These are phyloP conservation scores for Euphorbia corollata DNA, from an alignment of 441 rosid genomes.

Conservation along the genomic window DNA sequence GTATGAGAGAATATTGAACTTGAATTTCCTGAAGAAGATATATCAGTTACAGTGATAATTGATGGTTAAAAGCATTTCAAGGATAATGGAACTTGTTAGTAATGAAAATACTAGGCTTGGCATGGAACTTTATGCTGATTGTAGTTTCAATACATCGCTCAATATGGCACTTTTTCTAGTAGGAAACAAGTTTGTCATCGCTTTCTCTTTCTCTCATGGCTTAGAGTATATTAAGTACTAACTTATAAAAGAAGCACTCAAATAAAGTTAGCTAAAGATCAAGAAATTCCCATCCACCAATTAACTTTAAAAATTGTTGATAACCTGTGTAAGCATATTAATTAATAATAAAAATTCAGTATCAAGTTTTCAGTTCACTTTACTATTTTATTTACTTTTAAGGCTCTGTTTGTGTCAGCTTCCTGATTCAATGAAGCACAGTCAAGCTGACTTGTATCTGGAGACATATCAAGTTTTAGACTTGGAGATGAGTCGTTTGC, in stretches of 20 bases:
- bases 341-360: background rate
- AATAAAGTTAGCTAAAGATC: background rate
- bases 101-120: background rate
- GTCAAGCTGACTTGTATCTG: conserved; percentile 93
- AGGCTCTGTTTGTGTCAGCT: conserved; percentile 53
- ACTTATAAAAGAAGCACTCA: background rate
- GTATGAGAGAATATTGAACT: background rate
- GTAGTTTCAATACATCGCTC: background rate
- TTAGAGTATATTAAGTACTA: background rate
- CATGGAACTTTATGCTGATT: background rate
- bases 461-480: conserved; percentile 99
- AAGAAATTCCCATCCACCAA: background rate
- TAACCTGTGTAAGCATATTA: background rate
- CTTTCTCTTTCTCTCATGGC: background rate
- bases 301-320: background rate
- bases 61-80: background rate
- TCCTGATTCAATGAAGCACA: conserved; percentile 98
- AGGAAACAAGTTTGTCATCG: background rate
- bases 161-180: background rate
- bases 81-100: background rate
- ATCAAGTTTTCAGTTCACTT: conserved; percentile 12
- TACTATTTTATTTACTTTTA: conserved; percentile 9
- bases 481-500: conserved; percentile 96
- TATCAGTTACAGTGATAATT: background rate
- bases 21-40: background rate